Base-by-base conservation (phyloP, 176 grass and related monocot genomes). In the Cenchrus fungigraminus region DNA sequence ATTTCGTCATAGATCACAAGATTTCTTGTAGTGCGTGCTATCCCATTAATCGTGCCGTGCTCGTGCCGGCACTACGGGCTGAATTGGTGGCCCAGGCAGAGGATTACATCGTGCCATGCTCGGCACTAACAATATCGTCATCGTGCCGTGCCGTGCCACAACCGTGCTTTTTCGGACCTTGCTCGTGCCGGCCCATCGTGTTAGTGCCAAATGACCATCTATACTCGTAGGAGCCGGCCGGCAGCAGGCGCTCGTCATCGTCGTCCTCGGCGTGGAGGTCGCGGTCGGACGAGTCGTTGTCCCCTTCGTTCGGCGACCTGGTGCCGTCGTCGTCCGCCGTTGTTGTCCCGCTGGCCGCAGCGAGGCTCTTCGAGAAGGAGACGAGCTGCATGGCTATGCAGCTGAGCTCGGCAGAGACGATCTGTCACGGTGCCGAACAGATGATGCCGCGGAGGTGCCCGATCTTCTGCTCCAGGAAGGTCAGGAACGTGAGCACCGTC, bases 401-500 rank as follows among this genome's bases (percentile, higher is more conserved):
- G 28, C 87, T 87, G 62, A 94, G 90, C 83, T 94, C 92, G 71
- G 87, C 85, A n/a, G 92, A 87, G 13, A 94, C 92, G 79, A 94
- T 84, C 82, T 94, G 90, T 60, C 84, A 85, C 79, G 85, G 69
- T 66, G 90, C 75, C 45, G 92, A 72, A 20, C 73, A 55, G 74
- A 94, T 61, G 42, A 90, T 90, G 76, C 88, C 85, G 52, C 88
- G 87, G 80, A 92, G 87, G 40, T 94, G 90, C 22, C 61, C 85
- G 57, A 94, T 90, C 90, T 94, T 94, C 68, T 92, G 90, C 82
- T 94, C 92, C 15, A 94, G 82, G 82, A 92, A 94, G 4, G 84
- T 76, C 9, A 94, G 89, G 84, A 85, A 89, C 25, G 78, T 94
- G 25, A 94, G 92, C 29, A 87, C 79, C 46, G 79, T 54, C 12